Evolutionary conservation across 306 rosid genomes (phyloP).

Genomic region (Prosopis cineraria): DNA sequence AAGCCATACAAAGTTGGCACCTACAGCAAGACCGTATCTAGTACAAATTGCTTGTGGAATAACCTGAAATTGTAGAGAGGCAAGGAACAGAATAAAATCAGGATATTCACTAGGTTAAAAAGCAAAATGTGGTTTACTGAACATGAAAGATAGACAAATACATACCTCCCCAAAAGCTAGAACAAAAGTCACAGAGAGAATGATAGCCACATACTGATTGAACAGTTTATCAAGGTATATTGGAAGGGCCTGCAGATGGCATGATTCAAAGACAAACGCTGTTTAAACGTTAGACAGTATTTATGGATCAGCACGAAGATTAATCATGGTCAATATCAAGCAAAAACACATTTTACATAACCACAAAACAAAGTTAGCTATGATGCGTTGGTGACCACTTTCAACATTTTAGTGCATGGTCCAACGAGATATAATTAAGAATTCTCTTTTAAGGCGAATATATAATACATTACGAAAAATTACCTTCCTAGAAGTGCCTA

Average conservation of each 20-base stretch:
- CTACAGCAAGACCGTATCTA: constrained; percentile 93
- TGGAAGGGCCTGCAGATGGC: constrained; percentile 85
- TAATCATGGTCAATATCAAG: neutral
- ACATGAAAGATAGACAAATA: neutral
- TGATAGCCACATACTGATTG: constrained; percentile 84
- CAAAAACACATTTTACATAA: neutral
- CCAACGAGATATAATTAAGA: neutral
- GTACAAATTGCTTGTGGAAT: constrained; percentile 97
- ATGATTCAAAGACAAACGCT: constrained; percentile 41
- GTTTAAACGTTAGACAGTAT: constrained; percentile 22
- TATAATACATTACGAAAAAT: neutral
- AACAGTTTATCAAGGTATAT: constrained; percentile 83
- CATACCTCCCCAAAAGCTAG: constrained; percentile 87
- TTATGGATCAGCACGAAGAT: constrained; percentile 4
- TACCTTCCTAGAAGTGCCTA: neutral
- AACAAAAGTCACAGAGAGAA: constrained; percentile 94
- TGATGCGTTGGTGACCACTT: constrained; percentile 1
- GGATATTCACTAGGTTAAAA: constrained; percentile 11
- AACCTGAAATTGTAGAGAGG: constrained; percentile 56
- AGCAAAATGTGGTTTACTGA: constrained; percentile 22
- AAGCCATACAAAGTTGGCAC: constrained; percentile 80
- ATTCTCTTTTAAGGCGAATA: neutral
- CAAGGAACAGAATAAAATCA: neutral
- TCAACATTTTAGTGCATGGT: neutral
- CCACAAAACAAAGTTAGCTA: constrained; percentile 16